Evolutionary conservation across 768 basidiomycete genomes (phyloP), one percentile per base, ranked within the genome.

Genomic region (Mycena sanguinolenta): DNA sequence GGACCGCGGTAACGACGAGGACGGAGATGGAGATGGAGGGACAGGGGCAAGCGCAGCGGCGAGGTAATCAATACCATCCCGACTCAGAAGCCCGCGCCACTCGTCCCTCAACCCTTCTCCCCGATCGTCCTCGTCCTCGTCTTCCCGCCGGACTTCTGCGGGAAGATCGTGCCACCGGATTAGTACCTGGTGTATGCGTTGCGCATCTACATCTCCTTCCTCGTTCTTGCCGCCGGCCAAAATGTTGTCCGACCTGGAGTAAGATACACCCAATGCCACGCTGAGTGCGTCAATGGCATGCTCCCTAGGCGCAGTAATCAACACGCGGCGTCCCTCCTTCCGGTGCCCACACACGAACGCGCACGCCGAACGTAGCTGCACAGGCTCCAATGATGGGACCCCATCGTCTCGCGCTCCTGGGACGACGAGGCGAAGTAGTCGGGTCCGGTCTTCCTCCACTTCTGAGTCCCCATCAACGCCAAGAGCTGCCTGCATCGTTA

Each of bases 101-200:
- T 34, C 65, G 17, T 67, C 70, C 49, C 44, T 42, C 36, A 71
- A 55, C 19, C 65, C 60, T 52, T 63, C 39, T 52, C 50, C 55
- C 54, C n/a, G n/a, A n/a, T 36, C 16, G 67, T 23, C 25, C 70
- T 72, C 58, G 58, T 69, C 61, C 61, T 25, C 27, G 70, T 69
- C 32, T 58, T 67, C 54, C 63, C 74, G 67, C 42, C 73, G 61
- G 27, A 71, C 74, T n/a, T 81, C 81, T 9, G 77, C 68, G 16
- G 84, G 76, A 55, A 87, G 69, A 49, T 70, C 69, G 34, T 70
- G 69, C 63, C 63, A 70, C 13, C 21, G 52, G 34, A 70, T 30
- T n/a, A 65, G 16, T 5, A 70, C 52, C 58, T 34, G 52, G 36
- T 65, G 63, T 27, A 70, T 25, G 14, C 32, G 58, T 32, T 70